phyloP scores from a whole-genome alignment of 306 rosid species.

The Cucurbita argyrosperma region DNA sequence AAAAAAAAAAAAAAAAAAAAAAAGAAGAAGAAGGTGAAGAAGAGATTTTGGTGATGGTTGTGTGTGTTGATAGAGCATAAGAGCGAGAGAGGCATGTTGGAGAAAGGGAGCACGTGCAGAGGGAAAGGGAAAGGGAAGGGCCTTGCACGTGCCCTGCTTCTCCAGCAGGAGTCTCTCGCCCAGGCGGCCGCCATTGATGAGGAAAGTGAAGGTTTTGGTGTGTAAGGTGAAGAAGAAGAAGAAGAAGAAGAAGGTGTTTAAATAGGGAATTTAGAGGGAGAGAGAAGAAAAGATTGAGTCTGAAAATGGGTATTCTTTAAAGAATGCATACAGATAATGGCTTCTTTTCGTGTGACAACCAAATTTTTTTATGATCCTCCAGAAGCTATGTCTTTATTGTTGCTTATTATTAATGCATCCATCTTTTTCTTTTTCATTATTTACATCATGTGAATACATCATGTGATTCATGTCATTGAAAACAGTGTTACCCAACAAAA shows the following conservation, averaged over 20 bases:
- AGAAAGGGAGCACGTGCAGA: conserved; percentile 96
- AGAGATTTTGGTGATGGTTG: background rate
- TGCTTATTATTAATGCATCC: background rate
- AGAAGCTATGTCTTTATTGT: background rate
- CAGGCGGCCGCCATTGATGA: conserved; percentile 6
- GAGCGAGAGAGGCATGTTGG: conserved; percentile 66
- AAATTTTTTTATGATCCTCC: background rate
- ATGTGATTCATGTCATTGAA: background rate
- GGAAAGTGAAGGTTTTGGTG: background rate
- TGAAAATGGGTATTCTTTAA: conserved; percentile 54
- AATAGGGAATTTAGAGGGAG: conserved; percentile 11
- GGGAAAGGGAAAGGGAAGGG: background rate
- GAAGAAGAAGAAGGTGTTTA: conserved; percentile 21
- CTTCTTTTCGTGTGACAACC: background rate
- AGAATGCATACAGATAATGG: background rate
- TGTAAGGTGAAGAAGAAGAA: background rate
- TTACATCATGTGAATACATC: background rate
- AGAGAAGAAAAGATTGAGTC: conserved; percentile 47
- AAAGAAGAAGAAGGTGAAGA: background rate
- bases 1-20: too few relatives aligned
- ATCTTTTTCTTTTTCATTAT: background rate
- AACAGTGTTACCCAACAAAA: background rate
- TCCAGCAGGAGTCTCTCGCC: conserved; percentile 65
- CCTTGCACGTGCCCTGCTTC: conserved; percentile 99
- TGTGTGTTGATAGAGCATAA: background rate